Base-by-base conservation (phyloP, 2,329 filamentous ascomycete genomes). In the Diaporthe batatas region DNA sequence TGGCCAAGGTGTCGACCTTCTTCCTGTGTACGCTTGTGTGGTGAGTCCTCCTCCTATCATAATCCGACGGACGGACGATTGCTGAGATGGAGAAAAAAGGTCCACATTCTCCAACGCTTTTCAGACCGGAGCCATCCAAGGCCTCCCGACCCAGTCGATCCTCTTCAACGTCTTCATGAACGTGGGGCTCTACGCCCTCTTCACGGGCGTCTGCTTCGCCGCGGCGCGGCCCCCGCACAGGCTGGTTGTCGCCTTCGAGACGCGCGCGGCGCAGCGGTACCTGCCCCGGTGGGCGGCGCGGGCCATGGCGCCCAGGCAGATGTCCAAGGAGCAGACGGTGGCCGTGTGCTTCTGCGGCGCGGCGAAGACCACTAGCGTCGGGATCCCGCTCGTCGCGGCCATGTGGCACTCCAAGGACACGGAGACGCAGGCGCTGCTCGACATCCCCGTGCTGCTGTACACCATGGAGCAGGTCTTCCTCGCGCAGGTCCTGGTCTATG, bases 311-410 rank as follows among this genome's bases (percentile, higher is more conserved):
- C 79, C 87, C 3, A 80, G 85, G 47, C 89, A 86, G 77, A 85
- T 93, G 79, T 82, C 86, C 0, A 87, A 87, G 49, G 86, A 88
- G 72, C 90, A 93, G 76, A 88, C 91, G 0, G 88, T 94, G 65
- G 91, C 92, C 0, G 89, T 93, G 18, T 93, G 91, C 76, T 94
- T 94, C 80, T 93, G 91, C 77, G 91, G 90, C 34, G 91, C 92
- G 0, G 92, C 92, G 18, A 94, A 94, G 81, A 93, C 92, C 3
- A 91, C 91, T 1, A 91, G 89, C 3, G 84, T 94, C 72, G 91
- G 92, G 0, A 92, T 94, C 10, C 92, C 92, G 0, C 79, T 94
- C 36, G 86, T 90, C 67, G 89, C 89, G 42, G 89, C 92, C 73
- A 93, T 94, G 89, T 94, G 91, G 84, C 83, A 84, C 18, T 84